Evolutionary conservation across 2,329 filamentous ascomycete species (phyloP), one percentile per base, ranked within the genome.

Genomic region (Xylaria sp.): DNA sequence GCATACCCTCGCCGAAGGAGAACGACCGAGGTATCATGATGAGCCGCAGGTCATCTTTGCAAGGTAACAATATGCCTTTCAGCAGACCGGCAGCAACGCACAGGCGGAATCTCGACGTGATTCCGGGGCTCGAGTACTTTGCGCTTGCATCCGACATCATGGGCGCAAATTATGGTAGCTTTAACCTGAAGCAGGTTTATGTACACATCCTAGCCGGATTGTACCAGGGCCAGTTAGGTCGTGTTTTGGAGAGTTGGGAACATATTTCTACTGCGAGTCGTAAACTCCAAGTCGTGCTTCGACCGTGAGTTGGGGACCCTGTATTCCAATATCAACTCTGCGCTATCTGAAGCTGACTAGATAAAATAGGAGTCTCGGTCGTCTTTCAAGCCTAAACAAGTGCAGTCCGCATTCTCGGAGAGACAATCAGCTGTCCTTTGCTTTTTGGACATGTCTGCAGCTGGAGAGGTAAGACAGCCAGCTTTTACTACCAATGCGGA

Each of bases 361-460:
- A 52, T 19, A 63, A 6, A 52, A 19, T 63, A 84, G 82, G 75
- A 82, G 82, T 64, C 72, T 86, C 64, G 78, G 81, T 25, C 83
- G 82, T 42, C 73, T 85, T 60, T 77, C 77, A 7, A 77, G 74
- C 1, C 70, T 76, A 35, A 69, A 70, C 15, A 67, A 66, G 37
- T 73, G 71, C 25, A 69, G 82, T 31, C 55, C 57, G 6, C 77
- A 76, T 40, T 82, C 80, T 40, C 76, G 74, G 60, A 69, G 79
- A 47, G 84, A 89, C 70, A 92, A 93, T 72, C 82, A 89, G 60
- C 82, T 90, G 37, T 82, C 90, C 14, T 84, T 96, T 69, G 90
- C 92, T 0, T 97, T 94, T 71, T 98, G 94, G 94, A 95, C 94
- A 7, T 96, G 92, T 74, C 80, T 97, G 66, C 94, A 98, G 73